Percentiles rank a stretch among this genome's conserved stretches.
Conservation (phyloP, 352 stramenopile species). For the Phytophthora syringae region DNA sequence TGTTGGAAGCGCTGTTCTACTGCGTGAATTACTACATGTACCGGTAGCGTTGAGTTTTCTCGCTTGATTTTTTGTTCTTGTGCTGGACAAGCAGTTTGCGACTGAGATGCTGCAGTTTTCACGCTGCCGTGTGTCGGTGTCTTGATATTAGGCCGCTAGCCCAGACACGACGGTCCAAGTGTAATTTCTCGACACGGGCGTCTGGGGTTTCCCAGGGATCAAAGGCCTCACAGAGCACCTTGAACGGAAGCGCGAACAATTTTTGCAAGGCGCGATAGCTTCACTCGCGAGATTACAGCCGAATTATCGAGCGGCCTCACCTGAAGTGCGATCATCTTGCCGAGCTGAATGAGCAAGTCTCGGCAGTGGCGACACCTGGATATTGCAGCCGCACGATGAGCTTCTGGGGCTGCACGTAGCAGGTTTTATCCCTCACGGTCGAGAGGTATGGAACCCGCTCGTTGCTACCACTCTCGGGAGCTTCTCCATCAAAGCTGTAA, state of each 20-base stretch:
- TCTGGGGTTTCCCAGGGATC: constrained; percentile 56
- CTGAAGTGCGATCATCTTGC: constrained; percentile 44
- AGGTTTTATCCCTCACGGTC: constrained; percentile 12
- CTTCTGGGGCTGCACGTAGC: constrained; percentile 13
- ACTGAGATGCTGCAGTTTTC: constrained; percentile 44
- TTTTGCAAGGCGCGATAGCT: constrained; percentile 11
- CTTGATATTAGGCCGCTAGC: constrained; percentile 57
- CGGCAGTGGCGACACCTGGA: constrained; percentile 47
- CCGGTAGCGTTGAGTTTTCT: not conserved
- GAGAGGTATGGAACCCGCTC: constrained; percentile 38
- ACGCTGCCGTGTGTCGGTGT: constrained; percentile 27
- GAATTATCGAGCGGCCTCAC: constrained; percentile 12
- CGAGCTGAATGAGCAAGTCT: constrained; percentile 50
- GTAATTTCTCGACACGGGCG: constrained; percentile 47
- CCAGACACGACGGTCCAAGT: constrained; percentile 45
- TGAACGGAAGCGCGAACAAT: constrained; percentile 31
- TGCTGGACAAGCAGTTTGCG: constrained; percentile 31
- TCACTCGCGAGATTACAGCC: constrained; percentile 14
- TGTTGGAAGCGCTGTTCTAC: not conserved
- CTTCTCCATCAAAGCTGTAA: constrained; percentile 17
- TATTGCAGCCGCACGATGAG: constrained; percentile 37
- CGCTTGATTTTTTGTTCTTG: constrained; percentile 13
- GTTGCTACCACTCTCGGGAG: constrained; percentile 39
- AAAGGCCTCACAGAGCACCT: constrained; percentile 32
- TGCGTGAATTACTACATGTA: constrained; percentile 1